Conservation (phyloP, 345 rosid genomes). For the Sisymbrium altissimum region DNA sequence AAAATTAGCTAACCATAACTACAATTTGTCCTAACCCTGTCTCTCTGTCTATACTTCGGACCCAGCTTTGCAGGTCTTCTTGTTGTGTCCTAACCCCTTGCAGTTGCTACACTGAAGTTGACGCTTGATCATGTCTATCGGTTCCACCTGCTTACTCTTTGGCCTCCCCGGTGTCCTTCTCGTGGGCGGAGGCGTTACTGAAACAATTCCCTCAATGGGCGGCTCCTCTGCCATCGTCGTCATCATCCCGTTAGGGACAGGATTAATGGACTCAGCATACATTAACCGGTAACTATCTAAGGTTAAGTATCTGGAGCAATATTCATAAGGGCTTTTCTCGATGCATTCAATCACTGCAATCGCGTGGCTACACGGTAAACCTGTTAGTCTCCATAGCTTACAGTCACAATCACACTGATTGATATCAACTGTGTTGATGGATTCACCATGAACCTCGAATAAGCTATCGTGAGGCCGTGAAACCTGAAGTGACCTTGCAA, state of each 20-base stretch:
- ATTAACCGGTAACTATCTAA: constrained; percentile 46
- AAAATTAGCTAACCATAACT: constrained; percentile 21
- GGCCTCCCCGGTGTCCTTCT: constrained; percentile 76
- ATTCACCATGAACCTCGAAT: constrained; percentile 77
- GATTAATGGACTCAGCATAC: constrained; percentile 67
- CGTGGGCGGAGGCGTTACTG: constrained; percentile 83
- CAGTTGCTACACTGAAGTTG: constrained; percentile 96
- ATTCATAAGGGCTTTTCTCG: constrained; percentile 67
- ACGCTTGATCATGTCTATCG: constrained; percentile 61
- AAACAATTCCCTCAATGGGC: constrained; percentile 32
- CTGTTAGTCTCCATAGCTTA: constrained; percentile 66
- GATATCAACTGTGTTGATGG: constrained; percentile 54
- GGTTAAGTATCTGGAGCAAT: constrained; percentile 72
- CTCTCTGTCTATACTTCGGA: constrained; percentile 2
- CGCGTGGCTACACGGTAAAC: constrained; percentile 83
- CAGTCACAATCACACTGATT: constrained; percentile 78
- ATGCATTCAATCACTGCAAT: constrained; percentile 56
- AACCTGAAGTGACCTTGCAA: constrained; percentile 54
- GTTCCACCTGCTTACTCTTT: constrained; percentile 60
- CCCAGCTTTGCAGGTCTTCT: constrained; percentile 74
- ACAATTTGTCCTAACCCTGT: not conserved
- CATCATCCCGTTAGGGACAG: constrained; percentile 60
- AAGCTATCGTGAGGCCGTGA: constrained; percentile 42
- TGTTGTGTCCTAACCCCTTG: constrained; percentile 94
- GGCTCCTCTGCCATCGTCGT: constrained; percentile 27